Conservation (phyloP, 257 asterid species). For the Petunia axillaris region DNA sequence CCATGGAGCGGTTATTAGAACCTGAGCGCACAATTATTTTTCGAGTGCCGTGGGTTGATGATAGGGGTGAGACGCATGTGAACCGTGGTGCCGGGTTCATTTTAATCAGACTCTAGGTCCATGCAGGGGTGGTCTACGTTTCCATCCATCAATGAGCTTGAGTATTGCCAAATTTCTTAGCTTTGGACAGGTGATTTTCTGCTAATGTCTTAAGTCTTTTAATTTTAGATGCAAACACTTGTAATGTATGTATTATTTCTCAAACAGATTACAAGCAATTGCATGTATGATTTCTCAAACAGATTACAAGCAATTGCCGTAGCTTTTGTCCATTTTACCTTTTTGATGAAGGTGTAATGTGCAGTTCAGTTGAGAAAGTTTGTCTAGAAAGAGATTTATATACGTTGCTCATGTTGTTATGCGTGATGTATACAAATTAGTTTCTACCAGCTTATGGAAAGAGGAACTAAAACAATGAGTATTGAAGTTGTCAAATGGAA, state of each 20-base stretch:
- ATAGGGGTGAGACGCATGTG: conserved; percentile 92
- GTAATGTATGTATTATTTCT: background rate
- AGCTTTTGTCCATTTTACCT: conserved; percentile 15
- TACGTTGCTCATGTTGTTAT: no score
- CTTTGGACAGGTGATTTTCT: conserved; percentile 76
- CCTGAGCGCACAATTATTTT: conserved; percentile 89
- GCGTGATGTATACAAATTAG: no score
- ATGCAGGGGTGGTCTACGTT: conserved; percentile 97
- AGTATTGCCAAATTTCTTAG: conserved; percentile 95
- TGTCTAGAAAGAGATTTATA: no score
- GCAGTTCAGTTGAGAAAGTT: conserved; percentile 22
- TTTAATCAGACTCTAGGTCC: conserved; percentile 98
- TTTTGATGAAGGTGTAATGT: conserved; percentile 20
- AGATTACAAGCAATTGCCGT: conserved; percentile 10
- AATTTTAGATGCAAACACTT: background rate
- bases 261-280: background rate
- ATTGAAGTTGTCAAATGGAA: no score
- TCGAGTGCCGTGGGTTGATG: conserved; percentile 98
- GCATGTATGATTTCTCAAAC: background rate
- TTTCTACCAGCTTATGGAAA: no score
- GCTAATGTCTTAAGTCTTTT: background rate
- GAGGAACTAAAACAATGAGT: no score
- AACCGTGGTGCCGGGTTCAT: conserved; percentile 92
- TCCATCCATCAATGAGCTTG: conserved; percentile 91
- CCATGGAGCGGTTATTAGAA: conserved; percentile 94